Evolutionary conservation across 2,329 filamentous ascomycete species (phyloP).

Genomic region (Drechmeria coniospora): DNA sequence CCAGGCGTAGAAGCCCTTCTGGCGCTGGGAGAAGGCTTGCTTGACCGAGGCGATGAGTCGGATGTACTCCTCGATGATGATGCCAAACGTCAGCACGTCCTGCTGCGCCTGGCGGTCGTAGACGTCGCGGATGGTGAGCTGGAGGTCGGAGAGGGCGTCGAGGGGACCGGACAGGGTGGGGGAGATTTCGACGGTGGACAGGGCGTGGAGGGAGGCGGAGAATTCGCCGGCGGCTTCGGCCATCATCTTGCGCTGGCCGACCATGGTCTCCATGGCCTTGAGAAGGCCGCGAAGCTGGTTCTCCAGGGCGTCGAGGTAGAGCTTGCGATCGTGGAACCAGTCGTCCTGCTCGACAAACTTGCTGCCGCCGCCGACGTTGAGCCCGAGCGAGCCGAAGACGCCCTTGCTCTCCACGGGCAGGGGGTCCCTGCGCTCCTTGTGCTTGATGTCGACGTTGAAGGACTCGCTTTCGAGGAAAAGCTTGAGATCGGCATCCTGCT

Average conservation of each 20-base stretch:
- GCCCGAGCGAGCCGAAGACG: slow-evolving; percentile 71
- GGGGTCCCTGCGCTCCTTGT: slow-evolving; percentile 85
- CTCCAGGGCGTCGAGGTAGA: slow-evolving; percentile 89
- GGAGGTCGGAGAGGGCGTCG: slow-evolving; percentile 81
- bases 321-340: slow-evolving; percentile 94
- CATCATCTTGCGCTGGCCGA: slow-evolving; percentile 80
- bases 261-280: slow-evolving; percentile 88
- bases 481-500: slow-evolving; percentile 88
- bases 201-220: slow-evolving; percentile 77
- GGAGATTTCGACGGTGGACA: slow-evolving; percentile 85
- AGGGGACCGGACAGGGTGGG: slow-evolving; percentile 76
- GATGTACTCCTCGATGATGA: slow-evolving; percentile 97
- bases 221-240: slow-evolving; percentile 90
- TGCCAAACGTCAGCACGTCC: slow-evolving; percentile 87
- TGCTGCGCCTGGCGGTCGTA: slow-evolving; percentile 96
- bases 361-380: slow-evolving; percentile 57
- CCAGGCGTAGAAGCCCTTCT: slow-evolving; percentile 94
- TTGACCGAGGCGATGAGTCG: slow-evolving; percentile 91
- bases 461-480: slow-evolving; percentile 92
- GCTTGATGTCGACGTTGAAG: slow-evolving; percentile 93
- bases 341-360: slow-evolving; percentile 99
- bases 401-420: slow-evolving; percentile 83
- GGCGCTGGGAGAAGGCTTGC: slow-evolving; percentile 77
- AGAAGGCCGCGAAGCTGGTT: slow-evolving; percentile 78
- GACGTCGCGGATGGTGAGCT: slow-evolving; percentile 83